Evolutionary conservation across 176 grass and related monocot genomes (phyloP).

Genomic region (Miscanthus lutarioriparius): DNA sequence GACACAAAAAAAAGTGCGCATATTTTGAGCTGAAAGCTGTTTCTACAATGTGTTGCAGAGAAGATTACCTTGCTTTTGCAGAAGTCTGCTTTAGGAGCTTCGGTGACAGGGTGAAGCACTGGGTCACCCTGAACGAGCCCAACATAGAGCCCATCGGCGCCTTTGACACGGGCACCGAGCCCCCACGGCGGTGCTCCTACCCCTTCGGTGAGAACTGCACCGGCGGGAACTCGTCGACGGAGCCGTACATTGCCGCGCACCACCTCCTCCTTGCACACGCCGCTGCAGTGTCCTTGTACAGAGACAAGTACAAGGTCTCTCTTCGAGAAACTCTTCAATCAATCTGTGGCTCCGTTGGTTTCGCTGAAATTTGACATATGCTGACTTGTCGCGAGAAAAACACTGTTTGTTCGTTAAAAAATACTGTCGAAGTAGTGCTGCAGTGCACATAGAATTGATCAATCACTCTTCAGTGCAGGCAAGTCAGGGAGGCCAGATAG

Average conservation of each 20-base stretch:
- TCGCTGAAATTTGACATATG: too few species aligned
- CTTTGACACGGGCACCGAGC: constrained; percentile 23
- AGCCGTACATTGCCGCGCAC: constrained; percentile 56
- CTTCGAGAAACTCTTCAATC: too few species aligned
- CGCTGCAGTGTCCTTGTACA: constrained; percentile 54
- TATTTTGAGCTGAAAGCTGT: not conserved
- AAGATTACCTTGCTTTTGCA: constrained; percentile 66
- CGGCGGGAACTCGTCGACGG: constrained; percentile 57
- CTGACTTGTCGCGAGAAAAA: too few species aligned
- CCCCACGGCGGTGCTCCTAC: constrained; percentile 67
- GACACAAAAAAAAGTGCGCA: not conserved
- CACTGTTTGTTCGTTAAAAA: too few species aligned
- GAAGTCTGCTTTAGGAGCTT: constrained; percentile 73
- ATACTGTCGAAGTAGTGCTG: too few species aligned
- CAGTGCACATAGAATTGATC: not conserved
- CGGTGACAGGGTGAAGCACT: constrained; percentile 72
- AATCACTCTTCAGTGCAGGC: not conserved
- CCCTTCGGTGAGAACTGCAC: constrained; percentile 60
- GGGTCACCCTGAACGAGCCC: constrained; percentile 72
- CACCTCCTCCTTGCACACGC: constrained; percentile 56
- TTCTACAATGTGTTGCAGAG: constrained; percentile 41
- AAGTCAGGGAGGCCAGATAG: constrained; percentile 67
- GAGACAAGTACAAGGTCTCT: constrained; percentile 38
- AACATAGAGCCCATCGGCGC: constrained; percentile 65
- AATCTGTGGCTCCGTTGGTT: too few species aligned